These are phyloP conservation scores for Mariannaea sp. DNA, from an alignment of 2,329 filamentous ascomycete genomes.

Conservation along the genomic window DNA sequence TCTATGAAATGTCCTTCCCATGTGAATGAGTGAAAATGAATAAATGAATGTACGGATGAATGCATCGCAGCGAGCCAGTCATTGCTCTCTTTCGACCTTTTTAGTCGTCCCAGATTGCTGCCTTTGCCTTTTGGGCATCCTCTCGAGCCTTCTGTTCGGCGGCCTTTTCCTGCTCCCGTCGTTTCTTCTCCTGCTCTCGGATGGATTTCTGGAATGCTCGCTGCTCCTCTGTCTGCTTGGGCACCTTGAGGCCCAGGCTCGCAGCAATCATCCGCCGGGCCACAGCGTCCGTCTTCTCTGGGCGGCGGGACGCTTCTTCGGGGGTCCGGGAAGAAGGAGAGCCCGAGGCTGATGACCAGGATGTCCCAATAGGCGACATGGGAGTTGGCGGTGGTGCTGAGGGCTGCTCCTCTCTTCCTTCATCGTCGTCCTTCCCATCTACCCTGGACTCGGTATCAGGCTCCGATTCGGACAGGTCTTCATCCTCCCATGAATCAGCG, in stretches of 20 bases:
- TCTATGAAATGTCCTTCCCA: too few relatives aligned
- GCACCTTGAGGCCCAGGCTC: conserved; percentile 79
- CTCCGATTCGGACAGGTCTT: conserved; percentile 56
- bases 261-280: conserved; percentile 89
- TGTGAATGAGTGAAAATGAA: too few relatives aligned
- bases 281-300: conserved; percentile 92
- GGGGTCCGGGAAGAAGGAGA: conserved; percentile 9
- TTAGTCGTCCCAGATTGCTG: conserved; percentile 82
- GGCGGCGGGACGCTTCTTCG: conserved; percentile 50
- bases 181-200: conserved; percentile 82
- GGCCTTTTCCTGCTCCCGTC: conserved; percentile 72
- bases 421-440: conserved; percentile 29
- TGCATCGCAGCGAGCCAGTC: too few relatives aligned
- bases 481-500: conserved; percentile 60
- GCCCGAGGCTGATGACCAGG: conserved; percentile 29
- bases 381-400: conserved; percentile 70
- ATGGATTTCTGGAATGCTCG: conserved; percentile 81
- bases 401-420: conserved; percentile 26
- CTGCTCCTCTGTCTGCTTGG: conserved; percentile 86
- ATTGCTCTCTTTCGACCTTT: neutral
- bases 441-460: conserved; percentile 40
- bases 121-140: conserved; percentile 76
- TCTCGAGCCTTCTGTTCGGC: conserved; percentile 64
- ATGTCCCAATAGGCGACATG: conserved; percentile 53
- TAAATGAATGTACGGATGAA: too few relatives aligned